Percentiles rank a stretch among this genome's conserved stretches.
phyloP scores from a whole-genome alignment of 257 asterid genomes.

The Echites panduratus region DNA sequence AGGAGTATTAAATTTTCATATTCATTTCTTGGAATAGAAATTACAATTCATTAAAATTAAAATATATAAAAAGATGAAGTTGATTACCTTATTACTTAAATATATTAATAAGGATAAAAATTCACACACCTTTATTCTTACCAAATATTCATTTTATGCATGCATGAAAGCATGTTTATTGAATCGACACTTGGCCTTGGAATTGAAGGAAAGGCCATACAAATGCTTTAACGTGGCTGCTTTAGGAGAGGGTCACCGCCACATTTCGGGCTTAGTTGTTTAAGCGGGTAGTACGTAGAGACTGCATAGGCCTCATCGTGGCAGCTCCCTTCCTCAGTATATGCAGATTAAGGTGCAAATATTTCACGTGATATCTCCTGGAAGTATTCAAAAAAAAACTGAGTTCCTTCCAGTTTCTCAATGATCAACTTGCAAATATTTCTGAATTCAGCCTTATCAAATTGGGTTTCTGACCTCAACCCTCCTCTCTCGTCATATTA shows the following conservation, averaged over 20 bases:
- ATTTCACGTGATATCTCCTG: slow-evolving; percentile 13
- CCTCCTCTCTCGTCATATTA: not conserved
- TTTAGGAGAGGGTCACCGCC: slow-evolving; percentile 2
- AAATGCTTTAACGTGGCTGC: slow-evolving; percentile 14
- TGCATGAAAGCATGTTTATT: not conserved
- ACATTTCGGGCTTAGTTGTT: not conserved
- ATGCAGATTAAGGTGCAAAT: not conserved
- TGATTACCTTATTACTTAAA: too few relatives aligned
- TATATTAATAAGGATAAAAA: too few relatives aligned
- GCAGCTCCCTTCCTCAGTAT: not conserved
- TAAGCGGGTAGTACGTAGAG: not conserved
- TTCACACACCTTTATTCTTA: not conserved
- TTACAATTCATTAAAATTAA: too few relatives aligned
- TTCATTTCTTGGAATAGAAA: too few relatives aligned
- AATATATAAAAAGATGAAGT: too few relatives aligned
- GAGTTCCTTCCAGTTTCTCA: not conserved
- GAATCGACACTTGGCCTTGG: slow-evolving; percentile 12
- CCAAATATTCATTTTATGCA: too few relatives aligned
- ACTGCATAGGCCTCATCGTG: not conserved
- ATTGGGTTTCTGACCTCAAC: not conserved
- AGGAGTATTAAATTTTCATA: too few relatives aligned
- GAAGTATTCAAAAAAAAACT: not conserved
- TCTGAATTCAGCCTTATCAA: slow-evolving; percentile 1
- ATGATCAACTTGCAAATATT: not conserved
- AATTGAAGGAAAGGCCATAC: not conserved